A percentile compares a stretch with the other conserved stretches of the same genome.
Evolutionary conservation across 768 basidiomycete genomes (phyloP).

Genomic region (Xerocomus spinulosus): DNA sequence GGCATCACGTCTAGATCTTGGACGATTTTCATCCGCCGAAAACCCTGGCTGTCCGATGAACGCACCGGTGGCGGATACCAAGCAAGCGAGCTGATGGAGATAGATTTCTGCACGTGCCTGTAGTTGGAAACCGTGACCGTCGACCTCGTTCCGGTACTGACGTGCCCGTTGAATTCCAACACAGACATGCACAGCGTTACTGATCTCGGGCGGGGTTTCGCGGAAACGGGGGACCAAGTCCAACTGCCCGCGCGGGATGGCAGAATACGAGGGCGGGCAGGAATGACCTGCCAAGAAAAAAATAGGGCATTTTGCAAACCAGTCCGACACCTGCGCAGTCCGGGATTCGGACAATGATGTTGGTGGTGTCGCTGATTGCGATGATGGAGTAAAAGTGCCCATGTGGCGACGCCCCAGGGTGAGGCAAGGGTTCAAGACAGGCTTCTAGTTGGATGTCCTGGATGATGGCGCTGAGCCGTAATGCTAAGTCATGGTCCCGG

Average conservation of each 20-base stretch:
- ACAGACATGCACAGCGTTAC: not conserved
- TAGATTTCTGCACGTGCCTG: not conserved
- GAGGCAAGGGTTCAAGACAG: not conserved
- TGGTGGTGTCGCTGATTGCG: not conserved
- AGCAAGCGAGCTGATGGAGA: not conserved
- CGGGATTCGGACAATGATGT: not conserved
- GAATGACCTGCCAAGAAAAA: not conserved
- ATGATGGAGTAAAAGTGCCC: not conserved
- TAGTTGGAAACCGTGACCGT: not conserved
- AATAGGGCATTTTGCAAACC: too few species aligned
- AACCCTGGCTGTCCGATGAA: slow-evolving; percentile 1
- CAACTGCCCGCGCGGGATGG: not conserved
- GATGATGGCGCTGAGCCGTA: not conserved
- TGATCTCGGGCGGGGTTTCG: not conserved
- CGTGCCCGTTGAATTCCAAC: not conserved
- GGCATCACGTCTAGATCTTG: not conserved
- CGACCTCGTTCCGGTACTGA: not conserved
- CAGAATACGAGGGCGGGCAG: not conserved
- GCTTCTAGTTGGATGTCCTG: not conserved
- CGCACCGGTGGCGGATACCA: not conserved
- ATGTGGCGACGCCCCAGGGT: slow-evolving; percentile 3
- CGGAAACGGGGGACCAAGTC: not conserved
- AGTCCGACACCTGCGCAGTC: not conserved
- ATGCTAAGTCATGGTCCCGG: not conserved
- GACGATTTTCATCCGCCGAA: slow-evolving; percentile 1